Percentiles rank a stretch among this genome's conserved stretches.
These are phyloP conservation scores for Fusarium redolens DNA, from an alignment of 2,329 filamentous ascomycete genomes.

Conservation along the genomic window DNA sequence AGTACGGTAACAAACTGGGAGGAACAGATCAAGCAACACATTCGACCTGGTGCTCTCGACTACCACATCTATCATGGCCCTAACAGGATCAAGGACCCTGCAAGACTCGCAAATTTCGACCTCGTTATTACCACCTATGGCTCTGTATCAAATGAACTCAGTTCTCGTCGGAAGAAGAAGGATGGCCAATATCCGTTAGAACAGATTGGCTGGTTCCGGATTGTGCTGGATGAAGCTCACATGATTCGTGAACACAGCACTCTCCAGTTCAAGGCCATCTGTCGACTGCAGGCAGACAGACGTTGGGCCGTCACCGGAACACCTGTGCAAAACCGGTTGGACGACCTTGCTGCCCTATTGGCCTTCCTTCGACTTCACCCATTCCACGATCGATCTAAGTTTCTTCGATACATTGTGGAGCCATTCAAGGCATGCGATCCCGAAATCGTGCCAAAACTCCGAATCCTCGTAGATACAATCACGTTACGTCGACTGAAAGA, in stretches of 20 bases:
- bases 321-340: slow-evolving; percentile 91
- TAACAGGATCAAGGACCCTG: slow-evolving; percentile 75
- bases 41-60: slow-evolving; percentile 71
- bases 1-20: slow-evolving; percentile 96
- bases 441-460: slow-evolving; percentile 84
- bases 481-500: slow-evolving; percentile 93
- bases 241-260: slow-evolving; percentile 89
- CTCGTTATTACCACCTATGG: slow-evolving; percentile 94
- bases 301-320: slow-evolving; percentile 98
- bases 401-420: slow-evolving; percentile 81
- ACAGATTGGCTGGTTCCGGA: slow-evolving; percentile 89
- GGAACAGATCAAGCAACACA: slow-evolving; percentile 87
- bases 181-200: slow-evolving; percentile 73
- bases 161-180: slow-evolving; percentile 70
- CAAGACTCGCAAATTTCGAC: slow-evolving; percentile 78
- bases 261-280: slow-evolving; percentile 85
- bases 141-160: slow-evolving; percentile 84
- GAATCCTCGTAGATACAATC: slow-evolving; percentile 92
- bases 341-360: slow-evolving; percentile 88
- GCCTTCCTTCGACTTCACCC: slow-evolving; percentile 87
- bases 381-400: slow-evolving; percentile 82
- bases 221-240: slow-evolving; percentile 95
- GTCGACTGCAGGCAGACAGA: slow-evolving; percentile 79
- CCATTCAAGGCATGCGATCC: slow-evolving; percentile 91
- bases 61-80: slow-evolving; percentile 90